Base-by-base conservation (phyloP, 768 basidiomycete genomes). In the Amanita pallidorosea region DNA sequence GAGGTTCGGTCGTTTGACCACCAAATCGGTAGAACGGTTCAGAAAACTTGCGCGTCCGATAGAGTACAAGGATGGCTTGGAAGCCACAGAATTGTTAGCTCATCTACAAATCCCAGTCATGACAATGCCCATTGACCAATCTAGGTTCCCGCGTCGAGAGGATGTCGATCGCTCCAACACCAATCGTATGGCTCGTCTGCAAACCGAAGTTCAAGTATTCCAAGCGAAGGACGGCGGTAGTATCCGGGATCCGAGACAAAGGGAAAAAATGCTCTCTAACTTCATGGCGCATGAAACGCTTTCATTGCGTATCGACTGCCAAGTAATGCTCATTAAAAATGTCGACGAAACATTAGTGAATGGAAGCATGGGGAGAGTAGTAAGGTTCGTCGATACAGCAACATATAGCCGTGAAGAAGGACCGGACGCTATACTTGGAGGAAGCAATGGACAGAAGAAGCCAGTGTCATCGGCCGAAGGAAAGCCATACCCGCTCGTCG, bases 301-400 rank as follows among this genome's bases (percentile, higher is more conserved):
- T n/a, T 59, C 62, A 0, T 74, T 99, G 27, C 87, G 89, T 43
- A 60, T 83, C 23, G 83, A 84, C 51, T 85, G 89, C 6, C 95
- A 97, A 65, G 88, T 90, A 36, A 97, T 96, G 93, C 74, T 96
- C 29, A 89, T 92, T 66, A 97, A 97, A 71, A 98, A 98, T 61
- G 69, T 85, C 47, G 89, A 94, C 57, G 91, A 93, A 5, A 77
- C 73, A 2, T 77, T 98, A 7, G 96, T 97, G 41, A 99, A 99
- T 60, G 96, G 96, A 1, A 90, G 83, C 51, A 87, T 96, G 75
- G 96, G 96, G 7, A 81, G 79, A 37, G 77, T 99, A 17, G 58
- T 85, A 25, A 75, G 78, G 3, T 99, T 99, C 64, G 68, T 70
- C 31, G 81, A 83, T 53, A 76, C 77, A 1, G 61, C 63, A 0